Evolutionary conservation across 1,139 yeast genomes (phyloP).

Genomic region (Debaryomycetaceae sp.): DNA sequence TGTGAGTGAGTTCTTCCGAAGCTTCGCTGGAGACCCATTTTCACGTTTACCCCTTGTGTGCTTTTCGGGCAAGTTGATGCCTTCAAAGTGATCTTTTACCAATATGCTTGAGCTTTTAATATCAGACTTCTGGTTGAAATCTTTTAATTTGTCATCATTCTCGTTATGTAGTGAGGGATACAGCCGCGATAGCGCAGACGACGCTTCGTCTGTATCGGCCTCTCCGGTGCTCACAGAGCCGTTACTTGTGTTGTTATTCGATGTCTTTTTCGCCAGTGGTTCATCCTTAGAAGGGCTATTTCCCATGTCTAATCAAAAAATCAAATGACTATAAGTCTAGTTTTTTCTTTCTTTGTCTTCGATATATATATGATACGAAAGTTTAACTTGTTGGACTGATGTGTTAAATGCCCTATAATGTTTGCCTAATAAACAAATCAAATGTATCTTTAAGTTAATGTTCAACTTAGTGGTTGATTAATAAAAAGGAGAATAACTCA

Average conservation of each 20-base stretch:
- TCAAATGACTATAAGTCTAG: not conserved
- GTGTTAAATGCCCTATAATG: not conserved
- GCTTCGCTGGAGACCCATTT: slow-evolving; percentile 3
- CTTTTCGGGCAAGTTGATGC: not conserved
- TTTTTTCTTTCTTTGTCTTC: not conserved
- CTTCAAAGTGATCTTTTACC: not conserved
- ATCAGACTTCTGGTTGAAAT: slow-evolving; percentile 5
- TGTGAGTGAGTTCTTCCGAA: slow-evolving; percentile 1
- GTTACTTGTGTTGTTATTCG: slow-evolving; percentile 13
- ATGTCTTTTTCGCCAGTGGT: slow-evolving; percentile 44
- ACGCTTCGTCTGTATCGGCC: slow-evolving; percentile 42
- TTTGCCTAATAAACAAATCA: not conserved
- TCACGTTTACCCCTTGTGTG: not conserved
- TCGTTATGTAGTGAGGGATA: slow-evolving; percentile 9
- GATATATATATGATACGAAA: not conserved
- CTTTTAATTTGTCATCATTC: slow-evolving; percentile 4
- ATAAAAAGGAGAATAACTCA: not conserved
- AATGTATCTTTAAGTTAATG: not conserved
- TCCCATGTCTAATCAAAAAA: slow-evolving; percentile 40
- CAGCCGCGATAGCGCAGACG: slow-evolving; percentile 45
- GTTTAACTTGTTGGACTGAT: not conserved
- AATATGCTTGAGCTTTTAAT: slow-evolving; percentile 1
- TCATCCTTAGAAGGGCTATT: slow-evolving; percentile 58
- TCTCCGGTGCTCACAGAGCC: slow-evolving; percentile 27
- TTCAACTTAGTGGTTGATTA: not conserved